phyloP scores from a whole-genome alignment of 257 asterid species.

The Capsicum rhomboideum region DNA sequence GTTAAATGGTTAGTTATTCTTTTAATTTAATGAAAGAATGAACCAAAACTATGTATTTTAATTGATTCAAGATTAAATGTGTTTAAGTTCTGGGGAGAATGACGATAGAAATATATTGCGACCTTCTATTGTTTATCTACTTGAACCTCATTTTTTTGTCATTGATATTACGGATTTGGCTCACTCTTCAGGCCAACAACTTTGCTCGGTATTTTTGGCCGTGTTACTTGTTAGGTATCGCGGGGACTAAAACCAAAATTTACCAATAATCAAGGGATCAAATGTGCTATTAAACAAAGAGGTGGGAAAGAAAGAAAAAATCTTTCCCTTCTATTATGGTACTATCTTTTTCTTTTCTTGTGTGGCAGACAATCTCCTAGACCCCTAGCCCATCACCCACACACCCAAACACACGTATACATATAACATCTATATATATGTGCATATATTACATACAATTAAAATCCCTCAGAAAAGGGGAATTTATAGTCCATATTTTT shows the following conservation, averaged over 20 bases:
- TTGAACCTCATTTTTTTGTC: background rate
- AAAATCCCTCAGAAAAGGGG: background rate
- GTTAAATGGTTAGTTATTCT: background rate
- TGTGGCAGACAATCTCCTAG: slow-evolving; percentile 19
- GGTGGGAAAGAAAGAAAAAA: background rate
- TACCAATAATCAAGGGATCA: background rate
- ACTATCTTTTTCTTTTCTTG: background rate
- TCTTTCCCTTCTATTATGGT: background rate
- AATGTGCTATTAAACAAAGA: background rate
- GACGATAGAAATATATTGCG: background rate
- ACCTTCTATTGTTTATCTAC: background rate
- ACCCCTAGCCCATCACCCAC: background rate
- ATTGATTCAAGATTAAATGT: background rate
- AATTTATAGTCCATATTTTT: background rate
- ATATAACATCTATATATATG: background rate
- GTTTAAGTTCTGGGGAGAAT: background rate
- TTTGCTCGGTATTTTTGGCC: background rate
- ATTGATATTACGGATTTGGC: background rate
- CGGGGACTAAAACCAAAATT: background rate
- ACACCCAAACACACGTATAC: background rate
- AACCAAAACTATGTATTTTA: background rate
- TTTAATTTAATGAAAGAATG: background rate
- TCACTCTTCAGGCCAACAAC: background rate
- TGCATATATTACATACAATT: background rate
- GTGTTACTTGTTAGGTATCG: too few relatives aligned